Conservation (phyloP, 2,329 filamentous ascomycete genomes). For the Mycogone perniciosa region DNA sequence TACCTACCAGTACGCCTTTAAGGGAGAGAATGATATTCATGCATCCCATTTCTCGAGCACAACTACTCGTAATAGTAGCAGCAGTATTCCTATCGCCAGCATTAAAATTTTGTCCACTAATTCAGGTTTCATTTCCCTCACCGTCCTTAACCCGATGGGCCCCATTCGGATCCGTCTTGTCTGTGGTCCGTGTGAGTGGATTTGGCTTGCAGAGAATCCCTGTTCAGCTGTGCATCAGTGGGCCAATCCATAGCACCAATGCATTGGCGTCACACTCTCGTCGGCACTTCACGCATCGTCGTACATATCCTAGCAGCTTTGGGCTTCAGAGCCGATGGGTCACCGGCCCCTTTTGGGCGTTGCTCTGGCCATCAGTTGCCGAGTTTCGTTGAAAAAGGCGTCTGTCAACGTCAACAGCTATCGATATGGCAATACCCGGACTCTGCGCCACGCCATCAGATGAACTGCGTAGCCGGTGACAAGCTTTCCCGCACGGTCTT, state of each 20-base stretch:
- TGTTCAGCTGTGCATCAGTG: constrained; percentile 12
- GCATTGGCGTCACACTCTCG: constrained; percentile 7
- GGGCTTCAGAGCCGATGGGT: too few relatives aligned
- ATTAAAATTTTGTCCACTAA: background rate
- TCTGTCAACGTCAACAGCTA: too few relatives aligned
- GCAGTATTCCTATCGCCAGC: background rate
- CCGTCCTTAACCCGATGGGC: background rate
- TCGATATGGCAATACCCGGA: too few relatives aligned
- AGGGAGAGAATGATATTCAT: too few relatives aligned
- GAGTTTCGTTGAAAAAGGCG: too few relatives aligned
- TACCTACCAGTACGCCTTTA: too few relatives aligned
- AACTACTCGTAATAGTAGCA: background rate
- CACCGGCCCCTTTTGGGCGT: too few relatives aligned
- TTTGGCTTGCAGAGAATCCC: constrained; percentile 5
- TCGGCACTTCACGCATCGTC: constrained; percentile 10
- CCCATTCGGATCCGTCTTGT: background rate
- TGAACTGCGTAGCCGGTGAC: too few relatives aligned
- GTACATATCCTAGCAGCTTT: background rate
- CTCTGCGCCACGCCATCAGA: too few relatives aligned
- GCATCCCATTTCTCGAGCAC: background rate
- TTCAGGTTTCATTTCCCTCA: background rate
- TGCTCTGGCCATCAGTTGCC: too few relatives aligned
- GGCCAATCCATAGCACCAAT: constrained; percentile 3
- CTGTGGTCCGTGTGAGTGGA: background rate
- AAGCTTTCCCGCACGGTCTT: too few relatives aligned